Percentiles rank a stretch among this genome's conserved stretches.
Evolutionary conservation across 345 rosid genomes (phyloP).

Genomic region (Brassica rapa): DNA sequence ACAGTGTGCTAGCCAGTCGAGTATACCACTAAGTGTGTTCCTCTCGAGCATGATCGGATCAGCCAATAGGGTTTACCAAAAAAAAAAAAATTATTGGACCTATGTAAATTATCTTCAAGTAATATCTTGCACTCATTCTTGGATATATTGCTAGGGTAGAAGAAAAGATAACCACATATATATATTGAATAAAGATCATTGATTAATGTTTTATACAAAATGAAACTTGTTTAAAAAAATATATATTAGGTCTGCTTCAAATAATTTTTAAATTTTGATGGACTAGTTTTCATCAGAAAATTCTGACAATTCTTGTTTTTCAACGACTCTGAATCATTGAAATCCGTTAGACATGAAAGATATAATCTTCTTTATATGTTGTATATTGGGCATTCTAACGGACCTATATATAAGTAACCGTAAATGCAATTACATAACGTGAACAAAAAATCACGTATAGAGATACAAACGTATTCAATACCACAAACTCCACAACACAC

Average conservation of each 20-base stretch:
- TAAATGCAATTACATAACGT: background rate
- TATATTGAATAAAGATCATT: background rate
- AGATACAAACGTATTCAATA: background rate
- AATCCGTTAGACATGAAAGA: background rate
- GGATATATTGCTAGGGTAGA: background rate
- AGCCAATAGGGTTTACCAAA: no score
- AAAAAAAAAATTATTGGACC: no score
- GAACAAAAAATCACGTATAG: background rate
- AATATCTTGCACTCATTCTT: background rate
- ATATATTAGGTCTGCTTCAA: background rate
- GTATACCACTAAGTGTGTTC: no score
- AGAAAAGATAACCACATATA: background rate
- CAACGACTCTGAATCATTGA: background rate
- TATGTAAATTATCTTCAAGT: background rate
- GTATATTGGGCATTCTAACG: background rate
- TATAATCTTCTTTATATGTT: background rate
- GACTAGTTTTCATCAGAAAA: background rate
- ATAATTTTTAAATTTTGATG: background rate
- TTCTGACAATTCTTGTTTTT: background rate
- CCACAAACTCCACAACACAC: conserved; percentile 2
- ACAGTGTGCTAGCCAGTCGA: no score
- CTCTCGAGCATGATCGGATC: no score
- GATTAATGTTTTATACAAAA: background rate
- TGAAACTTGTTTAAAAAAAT: background rate
- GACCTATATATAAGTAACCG: background rate